These are phyloP conservation scores for Lophiostoma macrostomum DNA, from an alignment of 495 filamentous ascomycete species.

Conservation along the genomic window DNA sequence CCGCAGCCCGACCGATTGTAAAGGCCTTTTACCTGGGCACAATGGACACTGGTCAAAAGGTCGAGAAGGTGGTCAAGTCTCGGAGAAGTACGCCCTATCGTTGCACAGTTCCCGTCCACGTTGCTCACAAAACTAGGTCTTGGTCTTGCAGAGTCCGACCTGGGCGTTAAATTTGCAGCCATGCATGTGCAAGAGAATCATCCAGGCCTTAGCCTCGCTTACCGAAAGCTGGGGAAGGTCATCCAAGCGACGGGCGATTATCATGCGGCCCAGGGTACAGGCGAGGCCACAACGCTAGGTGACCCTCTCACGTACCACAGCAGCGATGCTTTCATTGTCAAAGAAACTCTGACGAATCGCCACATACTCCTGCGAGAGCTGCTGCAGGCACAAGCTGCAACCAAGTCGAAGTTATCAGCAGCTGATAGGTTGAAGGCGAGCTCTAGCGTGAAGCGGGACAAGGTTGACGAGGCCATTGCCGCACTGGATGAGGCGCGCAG, in stretches of 20 bases:
- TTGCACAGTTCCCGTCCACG: too few relatives aligned
- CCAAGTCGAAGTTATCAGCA: slow-evolving; percentile 73
- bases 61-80: slow-evolving; percentile 89
- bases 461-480: slow-evolving; percentile 92
- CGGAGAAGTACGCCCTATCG: slow-evolving; percentile 83
- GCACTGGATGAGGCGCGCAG: slow-evolving; percentile 80
- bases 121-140: slow-evolving; percentile 56
- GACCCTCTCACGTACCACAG: slow-evolving; percentile 96
- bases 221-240: slow-evolving; percentile 90
- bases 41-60: slow-evolving; percentile 93
- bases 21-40: slow-evolving; percentile 94
- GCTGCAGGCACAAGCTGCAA: slow-evolving; percentile 76
- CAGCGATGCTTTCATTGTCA: slow-evolving; percentile 94
- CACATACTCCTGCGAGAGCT: slow-evolving; percentile 97
- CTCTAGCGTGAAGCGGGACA: slow-evolving; percentile 80
- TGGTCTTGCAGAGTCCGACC: slow-evolving; percentile 88
- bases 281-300: slow-evolving; percentile 90
- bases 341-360: slow-evolving; percentile 96
- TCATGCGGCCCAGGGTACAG: slow-evolving; percentile 95
- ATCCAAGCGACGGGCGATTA: slow-evolving; percentile 91
- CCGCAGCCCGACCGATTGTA: slow-evolving; percentile 81
- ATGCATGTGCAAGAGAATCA: slow-evolving; percentile 90
- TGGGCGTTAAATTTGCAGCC: slow-evolving; percentile 79
- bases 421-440: slow-evolving; percentile 84
- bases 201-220: slow-evolving; percentile 79